Percentiles rank a stretch among this genome's conserved stretches.
These are phyloP conservation scores for Persicaria maculosa DNA, from an alignment of 148 eudicot genomes.

Conservation along the genomic window DNA sequence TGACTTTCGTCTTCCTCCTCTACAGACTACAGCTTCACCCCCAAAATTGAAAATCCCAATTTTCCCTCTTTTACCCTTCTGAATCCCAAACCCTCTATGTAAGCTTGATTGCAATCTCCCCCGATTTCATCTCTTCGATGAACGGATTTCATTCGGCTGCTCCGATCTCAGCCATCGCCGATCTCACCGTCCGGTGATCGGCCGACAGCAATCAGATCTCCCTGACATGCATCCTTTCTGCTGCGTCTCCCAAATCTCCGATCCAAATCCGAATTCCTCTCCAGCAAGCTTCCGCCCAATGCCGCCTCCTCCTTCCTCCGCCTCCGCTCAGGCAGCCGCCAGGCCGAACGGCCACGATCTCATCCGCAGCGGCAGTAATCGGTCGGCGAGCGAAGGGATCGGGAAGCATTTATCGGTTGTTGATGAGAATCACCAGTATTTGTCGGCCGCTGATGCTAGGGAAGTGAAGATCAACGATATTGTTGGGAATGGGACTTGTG, in stretches of 20 bases:
- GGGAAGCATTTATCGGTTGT: neutral
- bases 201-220: neutral
- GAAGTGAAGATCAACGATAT: conserved; percentile 39
- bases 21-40: too few relatives aligned
- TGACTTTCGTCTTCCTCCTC: too few relatives aligned
- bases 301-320: conserved; percentile 2
- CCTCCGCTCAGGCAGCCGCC: conserved; percentile 5
- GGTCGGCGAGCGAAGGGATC: conserved; percentile 10
- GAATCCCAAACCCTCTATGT: too few relatives aligned
- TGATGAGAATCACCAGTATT: neutral
- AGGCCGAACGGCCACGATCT: conserved; percentile 18
- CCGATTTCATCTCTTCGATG: neutral
- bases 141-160: neutral
- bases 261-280: conserved; percentile 14
- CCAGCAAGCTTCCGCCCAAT: conserved; percentile 13
- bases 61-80: too few relatives aligned
- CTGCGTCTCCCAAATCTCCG: conserved; percentile 39
- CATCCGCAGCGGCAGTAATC: neutral
- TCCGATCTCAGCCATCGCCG: neutral
- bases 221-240: conserved; percentile 56
- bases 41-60: too few relatives aligned
- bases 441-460: conserved; percentile 8
- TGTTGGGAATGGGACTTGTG: conserved; percentile 41
- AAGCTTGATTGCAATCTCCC: neutral
- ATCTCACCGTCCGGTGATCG: conserved; percentile 12